These are phyloP conservation scores for Malania oleifera DNA, from an alignment of 164 flowering plant genomes.

Conservation along the genomic window DNA sequence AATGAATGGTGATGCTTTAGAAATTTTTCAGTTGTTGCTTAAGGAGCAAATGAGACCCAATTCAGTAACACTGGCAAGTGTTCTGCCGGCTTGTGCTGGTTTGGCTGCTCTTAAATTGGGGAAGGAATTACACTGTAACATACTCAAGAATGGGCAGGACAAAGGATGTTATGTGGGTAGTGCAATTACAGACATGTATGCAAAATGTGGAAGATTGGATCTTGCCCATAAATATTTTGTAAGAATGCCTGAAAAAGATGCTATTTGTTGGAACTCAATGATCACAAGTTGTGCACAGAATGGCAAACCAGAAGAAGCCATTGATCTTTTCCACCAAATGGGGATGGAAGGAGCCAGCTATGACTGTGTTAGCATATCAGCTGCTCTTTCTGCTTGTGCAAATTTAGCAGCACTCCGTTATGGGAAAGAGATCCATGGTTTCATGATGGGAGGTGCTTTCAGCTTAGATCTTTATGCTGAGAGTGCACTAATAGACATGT, in stretches of 20 bases:
- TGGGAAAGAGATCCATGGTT: slow-evolving; percentile 73
- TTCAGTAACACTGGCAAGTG: slow-evolving; percentile 57
- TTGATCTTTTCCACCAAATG: slow-evolving; percentile 62
- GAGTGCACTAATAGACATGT: slow-evolving; percentile 76
- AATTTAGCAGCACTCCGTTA: slow-evolving; percentile 53
- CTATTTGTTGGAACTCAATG: slow-evolving; percentile 76
- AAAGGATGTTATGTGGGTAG: slow-evolving; percentile 49
- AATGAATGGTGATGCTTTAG: slow-evolving; percentile 49
- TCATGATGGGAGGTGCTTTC: slow-evolving; percentile 40
- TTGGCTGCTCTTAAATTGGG: slow-evolving; percentile 56
- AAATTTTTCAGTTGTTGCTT: slow-evolving; percentile 41
- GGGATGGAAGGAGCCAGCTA: slow-evolving; percentile 34
- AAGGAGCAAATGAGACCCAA: slow-evolving; percentile 45
- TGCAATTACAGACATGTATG: slow-evolving; percentile 74
- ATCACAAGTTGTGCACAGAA: slow-evolving; percentile 63
- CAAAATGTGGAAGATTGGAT: slow-evolving; percentile 88
- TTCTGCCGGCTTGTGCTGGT: slow-evolving; percentile 67
- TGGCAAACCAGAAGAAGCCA: slow-evolving; percentile 66
- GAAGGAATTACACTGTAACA: slow-evolving; percentile 62
- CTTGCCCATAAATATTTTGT: slow-evolving; percentile 43
- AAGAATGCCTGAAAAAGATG: slow-evolving; percentile 44
- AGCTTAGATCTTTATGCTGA: slow-evolving; percentile 43
- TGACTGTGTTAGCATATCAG: slow-evolving; percentile 67
- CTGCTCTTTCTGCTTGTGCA: slow-evolving; percentile 76
- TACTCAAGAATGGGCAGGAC: slow-evolving; percentile 46